A percentile compares a stretch with the other conserved stretches of the same genome.
Conservation (phyloP, 768 basidiomycete species). For the Suillus lakei region DNA sequence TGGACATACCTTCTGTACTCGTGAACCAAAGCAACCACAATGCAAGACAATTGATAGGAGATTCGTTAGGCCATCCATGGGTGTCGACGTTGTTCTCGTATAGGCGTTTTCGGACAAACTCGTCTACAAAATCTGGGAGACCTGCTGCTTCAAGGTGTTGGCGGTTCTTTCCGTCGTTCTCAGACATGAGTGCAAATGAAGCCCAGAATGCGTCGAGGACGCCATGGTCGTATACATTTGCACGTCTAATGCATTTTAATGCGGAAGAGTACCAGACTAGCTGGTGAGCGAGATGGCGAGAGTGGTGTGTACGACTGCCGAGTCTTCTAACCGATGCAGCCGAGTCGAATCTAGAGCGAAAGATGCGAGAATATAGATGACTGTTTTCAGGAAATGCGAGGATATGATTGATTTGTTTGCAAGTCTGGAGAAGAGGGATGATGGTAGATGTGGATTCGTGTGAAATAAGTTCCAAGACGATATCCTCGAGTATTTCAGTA, state of each 20-base stretch:
- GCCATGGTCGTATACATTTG: conserved; percentile 37
- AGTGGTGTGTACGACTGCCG: conserved; percentile 42
- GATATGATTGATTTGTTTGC: conserved; percentile 39
- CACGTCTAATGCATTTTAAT: conserved; percentile 34
- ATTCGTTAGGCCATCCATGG: conserved; percentile 65
- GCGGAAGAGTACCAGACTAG: conserved; percentile 43
- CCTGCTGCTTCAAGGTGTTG: conserved; percentile 58
- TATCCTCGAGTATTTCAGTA: conserved; percentile 51
- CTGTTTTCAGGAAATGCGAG: conserved; percentile 33
- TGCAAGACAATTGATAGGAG: conserved; percentile 50
- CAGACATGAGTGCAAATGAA: conserved; percentile 60
- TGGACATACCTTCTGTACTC: conserved; percentile 51
- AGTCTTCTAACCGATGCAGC: conserved; percentile 58
- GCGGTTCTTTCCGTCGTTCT: conserved; percentile 71
- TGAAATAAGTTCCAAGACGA: conserved; percentile 50
- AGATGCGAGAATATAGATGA: conserved; percentile 59
- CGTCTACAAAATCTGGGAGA: conserved; percentile 49
- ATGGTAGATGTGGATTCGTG: conserved; percentile 38
- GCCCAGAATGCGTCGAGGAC: conserved; percentile 46
- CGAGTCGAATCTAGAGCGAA: conserved; percentile 59
- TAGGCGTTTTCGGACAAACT: conserved; percentile 50
- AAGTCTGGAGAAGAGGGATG: conserved; percentile 53
- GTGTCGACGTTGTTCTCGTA: conserved; percentile 40
- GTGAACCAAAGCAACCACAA: conserved; percentile 71
- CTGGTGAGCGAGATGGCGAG: conserved; percentile 39